These are phyloP conservation scores for Aspergillus glaucus DNA, from an alignment of 2,329 filamentous ascomycete genomes.

Conservation along the genomic window DNA sequence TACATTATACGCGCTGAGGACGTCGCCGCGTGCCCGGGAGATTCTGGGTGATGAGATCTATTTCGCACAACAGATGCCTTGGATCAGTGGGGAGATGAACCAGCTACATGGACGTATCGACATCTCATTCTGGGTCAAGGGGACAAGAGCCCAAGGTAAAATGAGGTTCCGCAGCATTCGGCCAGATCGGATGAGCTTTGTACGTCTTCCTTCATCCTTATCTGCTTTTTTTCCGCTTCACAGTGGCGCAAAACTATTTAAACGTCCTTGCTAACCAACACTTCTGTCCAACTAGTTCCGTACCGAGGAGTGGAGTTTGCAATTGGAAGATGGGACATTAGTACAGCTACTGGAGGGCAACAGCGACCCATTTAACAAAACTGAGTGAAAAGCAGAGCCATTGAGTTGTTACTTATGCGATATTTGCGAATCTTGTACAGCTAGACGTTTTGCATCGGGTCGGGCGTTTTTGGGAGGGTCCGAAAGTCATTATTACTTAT, in stretches of 20 bases:
- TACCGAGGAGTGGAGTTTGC: constrained; percentile 85
- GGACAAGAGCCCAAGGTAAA: constrained; percentile 61
- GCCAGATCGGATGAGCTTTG: constrained; percentile 55
- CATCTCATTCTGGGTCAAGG: constrained; percentile 80
- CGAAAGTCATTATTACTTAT: constrained; percentile 4
- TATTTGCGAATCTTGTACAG: constrained; percentile 19
- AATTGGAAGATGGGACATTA: constrained; percentile 58
- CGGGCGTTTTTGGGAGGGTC: constrained; percentile 12
- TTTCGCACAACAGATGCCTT: constrained; percentile 70
- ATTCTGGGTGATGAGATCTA: constrained; percentile 82
- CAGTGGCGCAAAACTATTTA: not conserved
- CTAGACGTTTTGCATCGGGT: constrained; percentile 16
- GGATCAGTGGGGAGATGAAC: constrained; percentile 84
- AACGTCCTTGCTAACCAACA: constrained; percentile 3
- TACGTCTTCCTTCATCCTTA: constrained; percentile 32
- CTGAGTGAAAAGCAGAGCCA: constrained; percentile 34
- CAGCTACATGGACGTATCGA: constrained; percentile 87
- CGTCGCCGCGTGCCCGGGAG: constrained; percentile 65
- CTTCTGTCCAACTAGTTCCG: constrained; percentile 54
- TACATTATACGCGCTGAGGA: constrained; percentile 86
- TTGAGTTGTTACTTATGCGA: constrained; percentile 18
- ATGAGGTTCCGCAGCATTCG: constrained; percentile 78
- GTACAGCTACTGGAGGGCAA: constrained; percentile 70
- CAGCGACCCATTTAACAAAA: constrained; percentile 60
- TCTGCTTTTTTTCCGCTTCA: not conserved